phyloP scores from a whole-genome alignment of 2,329 filamentous ascomycete species.

The Celoporthe dispersa region DNA sequence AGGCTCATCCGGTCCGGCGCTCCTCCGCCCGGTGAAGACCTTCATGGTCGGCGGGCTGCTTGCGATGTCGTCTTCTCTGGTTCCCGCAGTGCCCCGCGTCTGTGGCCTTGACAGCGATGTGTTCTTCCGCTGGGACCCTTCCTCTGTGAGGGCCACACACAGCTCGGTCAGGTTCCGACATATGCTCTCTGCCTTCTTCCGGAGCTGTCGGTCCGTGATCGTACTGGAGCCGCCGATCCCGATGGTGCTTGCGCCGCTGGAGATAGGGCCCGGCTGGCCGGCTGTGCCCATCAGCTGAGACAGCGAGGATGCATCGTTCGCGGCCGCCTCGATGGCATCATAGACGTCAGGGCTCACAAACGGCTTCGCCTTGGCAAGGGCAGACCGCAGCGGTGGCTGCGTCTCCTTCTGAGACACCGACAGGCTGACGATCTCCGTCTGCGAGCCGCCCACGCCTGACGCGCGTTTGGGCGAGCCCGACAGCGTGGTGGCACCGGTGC shows the following conservation, averaged over 20 bases:
- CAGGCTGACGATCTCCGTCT: slow-evolving; percentile 46
- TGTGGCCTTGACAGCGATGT: slow-evolving; percentile 31
- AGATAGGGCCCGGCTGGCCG: slow-evolving; percentile 70
- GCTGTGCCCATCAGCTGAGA: slow-evolving; percentile 76
- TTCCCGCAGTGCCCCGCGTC: slow-evolving; percentile 30
- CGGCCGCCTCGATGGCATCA: slow-evolving; percentile 77
- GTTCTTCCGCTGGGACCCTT: slow-evolving; percentile 45
- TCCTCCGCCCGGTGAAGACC: slow-evolving; percentile 46
- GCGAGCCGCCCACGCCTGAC: slow-evolving; percentile 53
- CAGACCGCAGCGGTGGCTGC: slow-evolving; percentile 80
- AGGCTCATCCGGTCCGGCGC: slow-evolving; percentile 45
- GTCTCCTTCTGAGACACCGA: slow-evolving; percentile 55
- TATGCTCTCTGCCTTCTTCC: slow-evolving; percentile 89
- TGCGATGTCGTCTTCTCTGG: slow-evolving; percentile 35
- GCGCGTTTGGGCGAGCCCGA: slow-evolving; percentile 85
- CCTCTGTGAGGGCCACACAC: slow-evolving; percentile 80
- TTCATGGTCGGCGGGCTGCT: slow-evolving; percentile 53
- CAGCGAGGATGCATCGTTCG: slow-evolving; percentile 78
- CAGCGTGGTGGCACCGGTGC: slow-evolving; percentile 86
- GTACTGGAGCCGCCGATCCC: slow-evolving; percentile 51
- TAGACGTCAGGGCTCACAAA: slow-evolving; percentile 75
- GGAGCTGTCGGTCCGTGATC: slow-evolving; percentile 79
- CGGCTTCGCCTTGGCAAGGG: slow-evolving; percentile 76
- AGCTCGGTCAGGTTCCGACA: slow-evolving; percentile 93
- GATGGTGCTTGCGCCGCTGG: slow-evolving; percentile 67